A percentile compares a stretch with the other conserved stretches of the same genome.
Evolutionary conservation across 768 basidiomycete genomes (phyloP).

Genomic region (Zangia roseola): DNA sequence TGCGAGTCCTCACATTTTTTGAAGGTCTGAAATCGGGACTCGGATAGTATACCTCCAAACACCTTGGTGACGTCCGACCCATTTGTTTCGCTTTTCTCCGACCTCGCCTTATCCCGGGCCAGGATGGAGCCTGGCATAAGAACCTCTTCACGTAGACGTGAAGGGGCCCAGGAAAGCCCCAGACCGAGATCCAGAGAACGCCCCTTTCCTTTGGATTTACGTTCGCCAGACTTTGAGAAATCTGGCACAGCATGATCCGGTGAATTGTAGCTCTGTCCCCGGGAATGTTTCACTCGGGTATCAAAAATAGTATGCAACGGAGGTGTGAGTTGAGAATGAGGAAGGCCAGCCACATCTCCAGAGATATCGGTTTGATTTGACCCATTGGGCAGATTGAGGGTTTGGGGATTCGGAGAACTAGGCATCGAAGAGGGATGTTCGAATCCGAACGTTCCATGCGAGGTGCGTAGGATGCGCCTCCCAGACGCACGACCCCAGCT

Average conservation of each 20-base stretch:
- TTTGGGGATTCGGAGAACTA: constrained; percentile 28
- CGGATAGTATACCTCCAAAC: constrained; percentile 36
- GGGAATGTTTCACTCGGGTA: constrained; percentile 27
- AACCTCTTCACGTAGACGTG: constrained; percentile 64
- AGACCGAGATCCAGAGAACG: constrained; percentile 71
- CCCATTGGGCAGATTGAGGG: constrained; percentile 17
- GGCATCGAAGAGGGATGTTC: constrained; percentile 64
- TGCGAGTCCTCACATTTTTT: constrained; percentile 58
- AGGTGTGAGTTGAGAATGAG: constrained; percentile 11
- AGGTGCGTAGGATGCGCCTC: constrained; percentile 36
- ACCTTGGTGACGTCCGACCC: constrained; percentile 37
- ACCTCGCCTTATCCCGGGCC: constrained; percentile 30
- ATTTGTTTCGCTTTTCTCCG: constrained; percentile 14
- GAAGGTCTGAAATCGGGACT: constrained; percentile 40
- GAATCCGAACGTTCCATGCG: constrained; percentile 65
- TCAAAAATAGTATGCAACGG: constrained; percentile 33
- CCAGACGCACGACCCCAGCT: constrained; percentile 59
- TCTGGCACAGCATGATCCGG: constrained; percentile 19
- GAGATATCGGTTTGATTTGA: constrained; percentile 6
- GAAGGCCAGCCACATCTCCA: constrained; percentile 6
- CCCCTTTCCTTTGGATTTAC: constrained; percentile 47
- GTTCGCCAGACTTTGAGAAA: constrained; percentile 15
- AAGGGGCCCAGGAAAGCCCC: constrained; percentile 71
- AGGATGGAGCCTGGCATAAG: constrained; percentile 44
- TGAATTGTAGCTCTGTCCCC: constrained; percentile 26